Percentiles rank a stretch among this genome's conserved stretches.
Conservation (phyloP, 345 rosid genomes). For the Schrenkiella parvula region DNA sequence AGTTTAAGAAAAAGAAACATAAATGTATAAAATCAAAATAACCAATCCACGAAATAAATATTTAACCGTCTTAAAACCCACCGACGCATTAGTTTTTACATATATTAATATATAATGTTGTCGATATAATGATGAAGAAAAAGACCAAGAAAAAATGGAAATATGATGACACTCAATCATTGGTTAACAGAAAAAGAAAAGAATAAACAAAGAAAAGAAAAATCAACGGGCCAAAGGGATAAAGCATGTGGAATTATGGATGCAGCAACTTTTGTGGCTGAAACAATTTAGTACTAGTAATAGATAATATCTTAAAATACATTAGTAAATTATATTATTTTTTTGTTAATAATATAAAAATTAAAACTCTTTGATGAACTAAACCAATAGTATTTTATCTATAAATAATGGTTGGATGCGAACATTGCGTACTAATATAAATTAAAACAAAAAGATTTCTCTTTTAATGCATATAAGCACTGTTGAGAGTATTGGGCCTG, state of each 20-base stretch:
- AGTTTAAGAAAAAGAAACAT: neutral
- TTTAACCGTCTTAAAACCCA: neutral
- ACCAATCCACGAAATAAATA: neutral
- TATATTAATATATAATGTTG: too few species aligned
- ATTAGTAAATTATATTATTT: too few species aligned
- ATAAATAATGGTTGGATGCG: too few species aligned
- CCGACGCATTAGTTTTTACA: too few species aligned
- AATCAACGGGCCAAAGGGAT: neutral
- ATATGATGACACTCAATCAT: neutral
- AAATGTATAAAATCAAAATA: neutral
- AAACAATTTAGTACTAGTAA: neutral
- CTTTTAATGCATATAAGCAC: neutral
- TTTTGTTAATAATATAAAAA: too few species aligned
- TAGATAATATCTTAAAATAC: neutral
- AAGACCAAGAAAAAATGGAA: too few species aligned
- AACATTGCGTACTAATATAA: too few species aligned
- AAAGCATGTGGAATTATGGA: neutral
- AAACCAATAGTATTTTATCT: too few species aligned
- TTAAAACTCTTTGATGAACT: too few species aligned
- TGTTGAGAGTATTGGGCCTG: neutral
- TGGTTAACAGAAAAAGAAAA: neutral
- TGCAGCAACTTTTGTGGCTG: neutral
- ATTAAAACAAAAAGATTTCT: too few species aligned
- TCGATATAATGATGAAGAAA: too few species aligned
- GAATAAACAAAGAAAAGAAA: neutral